Conservation (phyloP, 2,329 filamentous ascomycete genomes). For the Trichoderma simmonsii region DNA sequence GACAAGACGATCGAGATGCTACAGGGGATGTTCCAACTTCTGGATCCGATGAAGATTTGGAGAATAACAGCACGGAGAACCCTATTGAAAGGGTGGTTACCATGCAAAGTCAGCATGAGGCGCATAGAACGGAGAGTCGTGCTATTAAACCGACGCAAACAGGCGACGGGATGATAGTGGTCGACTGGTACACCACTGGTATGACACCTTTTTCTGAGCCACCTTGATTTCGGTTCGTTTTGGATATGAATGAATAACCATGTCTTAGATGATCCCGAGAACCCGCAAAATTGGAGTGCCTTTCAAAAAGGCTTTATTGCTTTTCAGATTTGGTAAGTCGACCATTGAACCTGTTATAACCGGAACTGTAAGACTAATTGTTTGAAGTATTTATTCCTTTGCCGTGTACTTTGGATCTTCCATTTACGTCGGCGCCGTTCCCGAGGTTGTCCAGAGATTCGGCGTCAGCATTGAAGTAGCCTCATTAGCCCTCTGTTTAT, state of each 20-base stretch:
- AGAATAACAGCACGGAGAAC: neutral
- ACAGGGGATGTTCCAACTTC: neutral
- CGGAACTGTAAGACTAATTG: accelerated
- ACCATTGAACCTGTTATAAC: neutral
- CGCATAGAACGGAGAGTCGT: neutral
- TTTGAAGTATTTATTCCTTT: neutral
- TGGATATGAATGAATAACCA: neutral
- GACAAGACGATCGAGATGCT: neutral
- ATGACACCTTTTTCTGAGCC: neutral
- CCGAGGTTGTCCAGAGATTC: neutral
- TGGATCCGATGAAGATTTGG: neutral
- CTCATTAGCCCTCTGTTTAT: neutral
- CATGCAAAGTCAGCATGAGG: neutral
- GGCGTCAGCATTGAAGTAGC: neutral
- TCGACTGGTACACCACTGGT: neutral
- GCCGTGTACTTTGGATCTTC: neutral
- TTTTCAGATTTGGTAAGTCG: neutral
- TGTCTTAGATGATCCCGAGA: neutral
- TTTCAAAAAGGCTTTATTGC: neutral
- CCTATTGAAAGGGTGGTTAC: neutral
- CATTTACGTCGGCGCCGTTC: neutral
- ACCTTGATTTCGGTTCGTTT: neutral
- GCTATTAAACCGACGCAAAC: neutral
- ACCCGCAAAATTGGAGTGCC: neutral
- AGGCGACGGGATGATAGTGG: neutral